Evolutionary conservation across 2,329 filamentous ascomycete genomes (phyloP), one percentile per base, ranked within the genome.

Genomic region (Venturia effusa): DNA sequence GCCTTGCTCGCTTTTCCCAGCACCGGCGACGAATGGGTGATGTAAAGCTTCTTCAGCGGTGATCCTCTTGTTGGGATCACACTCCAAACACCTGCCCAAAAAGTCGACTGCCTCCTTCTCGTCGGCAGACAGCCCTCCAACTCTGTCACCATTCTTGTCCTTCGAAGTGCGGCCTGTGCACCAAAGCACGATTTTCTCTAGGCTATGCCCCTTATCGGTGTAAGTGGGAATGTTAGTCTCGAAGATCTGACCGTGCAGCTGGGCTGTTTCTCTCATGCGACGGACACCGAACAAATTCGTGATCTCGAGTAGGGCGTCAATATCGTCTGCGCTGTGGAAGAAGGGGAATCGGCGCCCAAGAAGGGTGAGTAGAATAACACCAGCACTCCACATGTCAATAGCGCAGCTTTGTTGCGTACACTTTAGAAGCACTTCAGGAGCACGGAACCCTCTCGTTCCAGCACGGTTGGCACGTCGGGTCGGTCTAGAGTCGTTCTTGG

Each of bases 301-400:
- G 68, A 99, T 95, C 75, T 99, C 94, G 68, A 99, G 93, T 83
- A 97, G 88, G 61, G 94, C 94, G 72, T 99, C 94, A 59, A 99
- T 89, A 70, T 99, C 94, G 74, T 99, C 94, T n/a, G 92, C 88
- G 57, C 90, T 96, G 77, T 99, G 97, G 81, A 99, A 99, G 77
- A 99, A 99, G 1, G 94, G 94, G 70, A 99, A 99, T 4, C 94
- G 87, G 64, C 89, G 88, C 48, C 90, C 93, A 17, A 99, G 80
- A 67, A 99, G 88, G 0, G 94, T 99, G n/a, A 99, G 81, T 2
- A 99, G 82, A 64, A 99, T 96, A n/a, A 99, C 92, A 51, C 94
- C 94, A 0, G 88, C 92, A 30, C 91, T 96, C 94, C 94, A 99
- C 68, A 99, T 88, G 73, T 99, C 94, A 69, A 99, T 94, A 69